phyloP scores from a whole-genome alignment of 164 flowering plant genomes.

The Magnolia sinica region DNA sequence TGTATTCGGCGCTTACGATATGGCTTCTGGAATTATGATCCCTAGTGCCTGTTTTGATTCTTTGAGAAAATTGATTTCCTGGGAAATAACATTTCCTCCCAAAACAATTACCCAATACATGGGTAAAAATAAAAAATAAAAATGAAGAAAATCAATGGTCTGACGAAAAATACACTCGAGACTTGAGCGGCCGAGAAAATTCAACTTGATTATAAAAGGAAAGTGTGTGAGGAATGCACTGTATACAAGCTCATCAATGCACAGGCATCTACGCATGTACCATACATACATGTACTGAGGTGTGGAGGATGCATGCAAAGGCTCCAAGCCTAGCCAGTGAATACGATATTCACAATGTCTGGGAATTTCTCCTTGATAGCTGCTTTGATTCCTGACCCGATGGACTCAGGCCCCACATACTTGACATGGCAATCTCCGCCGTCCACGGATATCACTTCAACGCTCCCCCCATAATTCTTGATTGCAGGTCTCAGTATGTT shows the following conservation, averaged over 20 bases:
- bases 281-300: background rate
- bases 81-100: too few species aligned
- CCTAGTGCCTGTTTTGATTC: background rate
- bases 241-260: background rate
- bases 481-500: slow-evolving; percentile 90
- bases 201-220: too few species aligned
- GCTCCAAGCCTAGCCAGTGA: slow-evolving; percentile 31
- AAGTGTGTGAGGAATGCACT: background rate
- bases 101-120: too few species aligned
- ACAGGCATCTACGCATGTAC: background rate
- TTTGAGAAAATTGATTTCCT: too few species aligned
- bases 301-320: background rate
- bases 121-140: too few species aligned
- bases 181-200: too few species aligned
- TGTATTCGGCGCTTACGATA: too few species aligned
- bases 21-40: background rate
- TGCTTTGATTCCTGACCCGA: slow-evolving; percentile 88
- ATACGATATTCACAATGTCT: slow-evolving; percentile 62
- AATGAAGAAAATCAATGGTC: background rate
- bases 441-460: slow-evolving; percentile 68
- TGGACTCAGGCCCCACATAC: slow-evolving; percentile 81
- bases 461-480: slow-evolving; percentile 73
- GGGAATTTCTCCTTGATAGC: slow-evolving; percentile 95
- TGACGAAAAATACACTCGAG: background rate
- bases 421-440: slow-evolving; percentile 68